Conservation (phyloP, 768 basidiomycete genomes). For the Tricholoma matsutake region DNA sequence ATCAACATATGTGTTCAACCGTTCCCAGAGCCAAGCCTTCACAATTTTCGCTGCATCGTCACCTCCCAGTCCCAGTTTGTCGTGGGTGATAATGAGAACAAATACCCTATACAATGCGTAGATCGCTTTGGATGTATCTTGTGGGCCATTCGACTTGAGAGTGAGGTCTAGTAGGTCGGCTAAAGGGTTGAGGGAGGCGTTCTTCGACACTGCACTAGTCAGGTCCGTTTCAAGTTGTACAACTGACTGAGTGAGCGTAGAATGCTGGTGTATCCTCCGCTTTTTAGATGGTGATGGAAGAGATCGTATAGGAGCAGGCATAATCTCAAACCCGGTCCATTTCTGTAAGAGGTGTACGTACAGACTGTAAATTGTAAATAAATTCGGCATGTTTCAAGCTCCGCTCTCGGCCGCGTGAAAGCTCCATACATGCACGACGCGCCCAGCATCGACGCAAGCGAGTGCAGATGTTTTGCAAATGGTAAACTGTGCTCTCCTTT, state of each 20-base stretch:
- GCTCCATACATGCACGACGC: too few species aligned
- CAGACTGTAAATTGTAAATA: too few species aligned
- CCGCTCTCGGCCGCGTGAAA: too few species aligned
- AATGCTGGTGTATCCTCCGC: conserved; percentile 39
- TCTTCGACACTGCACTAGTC: conserved; percentile 46
- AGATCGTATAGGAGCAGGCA: conserved; percentile 36
- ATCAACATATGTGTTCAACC: conserved; percentile 66
- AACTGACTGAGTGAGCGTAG: conserved; percentile 14
- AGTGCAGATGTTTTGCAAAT: too few species aligned
- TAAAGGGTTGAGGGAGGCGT: conserved; percentile 71
- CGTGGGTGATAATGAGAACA: conserved; percentile 25
- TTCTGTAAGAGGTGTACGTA: too few species aligned
- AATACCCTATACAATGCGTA: conserved; percentile 71
- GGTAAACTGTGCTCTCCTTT: too few species aligned
- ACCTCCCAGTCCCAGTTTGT: conserved; percentile 49
- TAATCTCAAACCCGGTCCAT: conserved; percentile 4
- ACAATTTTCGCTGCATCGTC: conserved; percentile 62
- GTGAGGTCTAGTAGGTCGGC: conserved; percentile 70
- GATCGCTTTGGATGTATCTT: conserved; percentile 65
- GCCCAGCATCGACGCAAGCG: too few species aligned
- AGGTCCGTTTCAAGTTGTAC: conserved; percentile 52
- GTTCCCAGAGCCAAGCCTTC: conserved; percentile 77
- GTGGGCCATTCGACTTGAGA: conserved; percentile 43
- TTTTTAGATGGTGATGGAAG: conserved; percentile 53
- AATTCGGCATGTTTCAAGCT: too few species aligned